These are phyloP conservation scores for Tetraselmis chui DNA, from an alignment of 139 green algal species.

Conservation along the genomic window DNA sequence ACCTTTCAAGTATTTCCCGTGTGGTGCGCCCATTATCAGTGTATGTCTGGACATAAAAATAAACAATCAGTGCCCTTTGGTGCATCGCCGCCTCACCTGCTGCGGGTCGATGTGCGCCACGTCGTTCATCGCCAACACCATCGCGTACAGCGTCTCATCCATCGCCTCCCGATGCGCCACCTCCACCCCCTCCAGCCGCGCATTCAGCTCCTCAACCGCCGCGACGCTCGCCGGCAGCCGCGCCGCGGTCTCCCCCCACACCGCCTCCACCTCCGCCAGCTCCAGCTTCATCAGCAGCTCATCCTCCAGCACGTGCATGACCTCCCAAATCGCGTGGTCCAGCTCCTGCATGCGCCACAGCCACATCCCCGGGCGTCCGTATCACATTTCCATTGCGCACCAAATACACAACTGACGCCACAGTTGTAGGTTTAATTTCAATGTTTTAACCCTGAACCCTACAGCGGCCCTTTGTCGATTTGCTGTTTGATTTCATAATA, in stretches of 20 bases:
- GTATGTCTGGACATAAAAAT: too few relatives aligned
- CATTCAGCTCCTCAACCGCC: conserved; percentile 14
- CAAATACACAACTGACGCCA: too few relatives aligned
- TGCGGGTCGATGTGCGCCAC: conserved; percentile 41
- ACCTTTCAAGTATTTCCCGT: too few relatives aligned
- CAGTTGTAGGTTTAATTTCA: too few relatives aligned
- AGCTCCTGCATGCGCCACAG: background rate
- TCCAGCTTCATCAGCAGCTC: conserved; percentile 18
- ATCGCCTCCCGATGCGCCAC: conserved; percentile 18
- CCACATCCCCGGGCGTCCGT: too few relatives aligned
- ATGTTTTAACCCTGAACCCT: too few relatives aligned
- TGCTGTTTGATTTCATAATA: too few relatives aligned
- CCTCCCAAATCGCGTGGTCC: background rate
- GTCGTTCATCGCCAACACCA: conserved; percentile 27
- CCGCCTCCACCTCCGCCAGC: background rate
- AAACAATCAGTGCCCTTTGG: too few relatives aligned
- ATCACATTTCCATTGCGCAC: too few relatives aligned
- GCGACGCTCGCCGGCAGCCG: background rate
- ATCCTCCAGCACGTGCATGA: conserved; percentile 32
- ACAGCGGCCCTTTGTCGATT: too few relatives aligned
- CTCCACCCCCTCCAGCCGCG: conserved; percentile 31
- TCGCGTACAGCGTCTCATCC: conserved; percentile 20
- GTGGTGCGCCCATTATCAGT: too few relatives aligned
- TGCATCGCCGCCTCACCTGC: background rate
- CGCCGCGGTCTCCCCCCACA: background rate